Percentiles rank a stretch among this genome's conserved stretches.
Conservation (phyloP, 2,329 filamentous ascomycete genomes). For the Pseudogymnoascus sp. region DNA sequence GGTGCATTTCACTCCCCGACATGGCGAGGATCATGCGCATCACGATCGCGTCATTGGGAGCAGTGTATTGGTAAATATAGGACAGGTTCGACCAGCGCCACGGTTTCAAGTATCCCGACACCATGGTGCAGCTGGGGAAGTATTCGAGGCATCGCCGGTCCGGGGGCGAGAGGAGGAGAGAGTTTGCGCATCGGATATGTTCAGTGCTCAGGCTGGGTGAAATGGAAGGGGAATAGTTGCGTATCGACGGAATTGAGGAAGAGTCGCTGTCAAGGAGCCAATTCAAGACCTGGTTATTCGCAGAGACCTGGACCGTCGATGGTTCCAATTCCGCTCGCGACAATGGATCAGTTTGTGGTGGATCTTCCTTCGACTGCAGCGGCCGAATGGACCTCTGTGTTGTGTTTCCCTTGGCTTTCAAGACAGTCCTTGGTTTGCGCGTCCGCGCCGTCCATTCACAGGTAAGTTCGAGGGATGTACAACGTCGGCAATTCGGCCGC, state of each 20-base stretch:
- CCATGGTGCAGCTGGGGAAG: constrained; percentile 28
- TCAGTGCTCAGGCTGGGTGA: constrained; percentile 13
- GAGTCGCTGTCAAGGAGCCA: background rate
- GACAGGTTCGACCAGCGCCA: constrained; percentile 32
- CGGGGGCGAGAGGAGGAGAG: constrained; percentile 27
- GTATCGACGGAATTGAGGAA: constrained; percentile 18
- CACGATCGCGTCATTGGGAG: constrained; percentile 28
- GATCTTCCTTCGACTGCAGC: background rate
- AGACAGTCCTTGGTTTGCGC: background rate
- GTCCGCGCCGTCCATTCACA: background rate
- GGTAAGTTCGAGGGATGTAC: constrained; percentile 16
- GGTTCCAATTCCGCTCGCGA: background rate
- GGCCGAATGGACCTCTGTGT: background rate
- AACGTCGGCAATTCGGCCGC: constrained; percentile 27
- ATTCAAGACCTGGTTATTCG: background rate
- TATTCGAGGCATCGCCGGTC: constrained; percentile 30
- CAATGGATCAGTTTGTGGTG: background rate
- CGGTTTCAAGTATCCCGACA: constrained; percentile 30
- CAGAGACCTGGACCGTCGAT: background rate
- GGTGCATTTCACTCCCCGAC: constrained; percentile 31
- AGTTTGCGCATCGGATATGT: constrained; percentile 27
- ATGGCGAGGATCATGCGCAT: constrained; percentile 34
- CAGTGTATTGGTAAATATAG: constrained; percentile 30
- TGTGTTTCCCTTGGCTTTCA: background rate
- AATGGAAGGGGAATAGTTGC: constrained; percentile 17